These are phyloP conservation scores for Colletotrichum kahawae DNA, from an alignment of 2,329 filamentous ascomycete genomes.

Conservation along the genomic window DNA sequence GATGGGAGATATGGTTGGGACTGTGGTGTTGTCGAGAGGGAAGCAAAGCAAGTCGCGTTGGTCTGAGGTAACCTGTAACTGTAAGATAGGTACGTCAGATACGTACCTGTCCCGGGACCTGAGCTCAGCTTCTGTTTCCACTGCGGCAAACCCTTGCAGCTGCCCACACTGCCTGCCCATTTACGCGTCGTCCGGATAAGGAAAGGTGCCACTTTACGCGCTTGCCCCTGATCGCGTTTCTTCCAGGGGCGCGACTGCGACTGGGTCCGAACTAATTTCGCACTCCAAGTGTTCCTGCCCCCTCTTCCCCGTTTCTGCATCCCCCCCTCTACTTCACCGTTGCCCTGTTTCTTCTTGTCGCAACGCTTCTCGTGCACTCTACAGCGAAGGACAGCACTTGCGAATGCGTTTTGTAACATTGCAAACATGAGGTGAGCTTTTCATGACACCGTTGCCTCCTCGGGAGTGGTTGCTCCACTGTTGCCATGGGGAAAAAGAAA, in stretches of 20 bases:
- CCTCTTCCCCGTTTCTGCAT: conserved; percentile 7
- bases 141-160: background rate
- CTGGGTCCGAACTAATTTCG: conserved; percentile 16
- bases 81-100: conserved; percentile 1
- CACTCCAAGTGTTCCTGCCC: background rate
- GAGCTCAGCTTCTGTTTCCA: background rate
- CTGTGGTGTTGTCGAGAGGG: background rate
- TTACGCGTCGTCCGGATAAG: conserved; percentile 29
- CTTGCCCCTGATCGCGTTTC: conserved; percentile 14
- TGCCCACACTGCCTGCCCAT: conserved; percentile 18
- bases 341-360: background rate
- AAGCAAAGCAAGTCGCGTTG: background rate
- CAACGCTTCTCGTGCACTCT: background rate
- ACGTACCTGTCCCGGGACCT: background rate
- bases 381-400: background rate
- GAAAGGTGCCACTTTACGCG: conserved; percentile 53
- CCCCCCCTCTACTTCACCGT: background rate
- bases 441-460: background rate
- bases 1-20: background rate
- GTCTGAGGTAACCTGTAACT: background rate
- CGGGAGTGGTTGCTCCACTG: background rate
- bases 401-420: background rate
- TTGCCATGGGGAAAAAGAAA: background rate
- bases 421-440: conserved; percentile 36
- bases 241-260: conserved; percentile 16